Evolutionary conservation across 2,329 filamentous ascomycete species (phyloP), one percentile per base, ranked within the genome.

Genomic region (Xylariaceae sp.): DNA sequence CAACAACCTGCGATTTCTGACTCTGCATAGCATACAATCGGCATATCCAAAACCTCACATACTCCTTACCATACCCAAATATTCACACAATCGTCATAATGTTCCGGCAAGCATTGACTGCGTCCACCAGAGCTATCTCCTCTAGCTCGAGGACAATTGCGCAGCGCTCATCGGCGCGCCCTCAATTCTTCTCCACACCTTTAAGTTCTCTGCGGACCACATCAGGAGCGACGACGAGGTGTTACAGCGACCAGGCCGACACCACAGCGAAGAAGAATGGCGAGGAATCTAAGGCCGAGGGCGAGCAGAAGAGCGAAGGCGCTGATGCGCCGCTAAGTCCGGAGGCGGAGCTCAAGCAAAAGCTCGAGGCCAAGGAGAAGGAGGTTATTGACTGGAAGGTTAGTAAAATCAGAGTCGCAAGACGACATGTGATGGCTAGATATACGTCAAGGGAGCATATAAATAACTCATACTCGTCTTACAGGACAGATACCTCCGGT

Each of bases 401-500:
- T 69, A 51, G 80, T 73, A 48, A 30, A 35, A n/a, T 30, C 5
- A 18, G 48, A 53, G 54, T 53, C 53, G 51, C 51, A 47, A 37
- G 30, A 23, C 47, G 34, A 51, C 51, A 35, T n/a, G n/a, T 13
- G 18, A 9, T 2, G 2, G 2, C 47, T 52, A 13, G 51, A 18
- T 47, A 52, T 35, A 58, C 65, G 15, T 49, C 6, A 45, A 23
- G 17, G 17, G 44, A 45, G 15, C 51, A 1, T 7, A 3, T 13
- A 42, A 42, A 9, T 42, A 42, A 30, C 57, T 58, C 2, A 51
- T 47, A 44, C 48, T 49, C n/a, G 18, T 23, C 34, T 52, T 42
- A 57, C 61, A 97, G 94, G 94, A 97, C 78, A 94, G 92, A 80
- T 95, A 92, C 77, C 84, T 97, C 64, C 93, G 94, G 74, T 89